Conservation (phyloP, 768 basidiomycete species). For the Boletus vinaceobasis region DNA sequence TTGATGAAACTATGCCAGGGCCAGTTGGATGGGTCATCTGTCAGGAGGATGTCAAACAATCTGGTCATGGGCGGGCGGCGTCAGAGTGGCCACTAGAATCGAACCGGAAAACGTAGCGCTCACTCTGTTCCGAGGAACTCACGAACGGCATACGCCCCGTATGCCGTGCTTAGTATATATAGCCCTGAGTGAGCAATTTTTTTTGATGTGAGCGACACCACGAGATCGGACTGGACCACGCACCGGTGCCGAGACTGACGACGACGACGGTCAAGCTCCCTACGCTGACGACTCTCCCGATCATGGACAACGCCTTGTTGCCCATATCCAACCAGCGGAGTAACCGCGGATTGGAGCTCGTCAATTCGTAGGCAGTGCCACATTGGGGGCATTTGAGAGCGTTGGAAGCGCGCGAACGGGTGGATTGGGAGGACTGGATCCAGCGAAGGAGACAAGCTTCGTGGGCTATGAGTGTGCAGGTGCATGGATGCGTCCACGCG, state of each 20-base stretch:
- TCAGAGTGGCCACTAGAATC: neutral
- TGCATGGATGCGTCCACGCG: conserved; percentile 77
- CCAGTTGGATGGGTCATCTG: conserved; percentile 70
- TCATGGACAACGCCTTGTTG: conserved; percentile 47
- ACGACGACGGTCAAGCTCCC: conserved; percentile 48
- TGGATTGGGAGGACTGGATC: conserved; percentile 70
- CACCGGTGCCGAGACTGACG: conserved; percentile 60
- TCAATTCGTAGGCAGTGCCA: conserved; percentile 59
- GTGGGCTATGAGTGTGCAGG: conserved; percentile 76
- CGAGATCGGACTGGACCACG: conserved; percentile 20
- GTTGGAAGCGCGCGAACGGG: conserved; percentile 48
- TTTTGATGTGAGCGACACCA: neutral
- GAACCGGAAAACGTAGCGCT: conserved; percentile 13
- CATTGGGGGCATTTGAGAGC: conserved; percentile 83
- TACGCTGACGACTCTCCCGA: conserved; percentile 52
- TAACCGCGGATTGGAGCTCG: conserved; percentile 56
- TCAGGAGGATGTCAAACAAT: conserved; percentile 62
- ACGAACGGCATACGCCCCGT: conserved; percentile 69
- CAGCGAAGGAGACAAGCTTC: conserved; percentile 76
- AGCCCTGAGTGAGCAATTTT: conserved; percentile 33
- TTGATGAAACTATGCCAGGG: conserved; percentile 73
- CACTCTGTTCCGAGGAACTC: conserved; percentile 70
- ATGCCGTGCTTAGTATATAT: conserved; percentile 54
- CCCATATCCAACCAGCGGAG: conserved; percentile 49
- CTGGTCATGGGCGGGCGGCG: conserved; percentile 23